Conservation (phyloP, 306 rosid species). For the Cicer chorassanicum region DNA sequence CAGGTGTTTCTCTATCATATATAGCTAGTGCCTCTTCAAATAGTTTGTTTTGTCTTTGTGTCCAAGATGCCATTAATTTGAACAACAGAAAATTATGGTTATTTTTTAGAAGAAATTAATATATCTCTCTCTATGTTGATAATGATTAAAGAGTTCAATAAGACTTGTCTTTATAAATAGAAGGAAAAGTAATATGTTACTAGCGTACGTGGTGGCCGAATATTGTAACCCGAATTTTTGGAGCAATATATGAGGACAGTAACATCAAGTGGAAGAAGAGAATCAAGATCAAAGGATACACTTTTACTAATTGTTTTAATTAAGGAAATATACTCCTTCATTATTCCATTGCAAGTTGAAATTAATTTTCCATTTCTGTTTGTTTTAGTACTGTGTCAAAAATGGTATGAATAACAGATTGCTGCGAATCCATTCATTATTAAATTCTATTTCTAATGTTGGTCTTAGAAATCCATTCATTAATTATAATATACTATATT, state of each 20-base stretch:
- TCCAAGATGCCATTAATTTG: slow-evolving; percentile 47
- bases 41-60: slow-evolving; percentile 63
- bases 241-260: slow-evolving; percentile 48
- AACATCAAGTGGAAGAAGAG: slow-evolving; percentile 53
- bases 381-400: not conserved
- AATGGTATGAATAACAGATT: slow-evolving; percentile 3
- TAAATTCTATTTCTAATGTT: not conserved
- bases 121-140: slow-evolving; percentile 30
- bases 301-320: slow-evolving; percentile 42
- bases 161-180: slow-evolving; percentile 57
- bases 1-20: slow-evolving; percentile 73
- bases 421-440: not conserved
- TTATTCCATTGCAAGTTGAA: slow-evolving; percentile 38
- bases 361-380: slow-evolving; percentile 16
- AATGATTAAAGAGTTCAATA: slow-evolving; percentile 44
- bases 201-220: slow-evolving; percentile 54
- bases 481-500: too few relatives aligned
- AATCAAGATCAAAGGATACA: slow-evolving; percentile 50
- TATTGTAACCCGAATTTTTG: slow-evolving; percentile 48
- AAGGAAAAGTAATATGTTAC: slow-evolving; percentile 46
- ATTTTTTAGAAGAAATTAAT: slow-evolving; percentile 23
- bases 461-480: not conserved
- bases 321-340: slow-evolving; percentile 50
- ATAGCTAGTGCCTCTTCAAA: slow-evolving; percentile 78
- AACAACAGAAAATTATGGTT: slow-evolving; percentile 25